Base-by-base conservation (phyloP, 148 eudicot species). In the Vaccinium macrocarpon region DNA sequence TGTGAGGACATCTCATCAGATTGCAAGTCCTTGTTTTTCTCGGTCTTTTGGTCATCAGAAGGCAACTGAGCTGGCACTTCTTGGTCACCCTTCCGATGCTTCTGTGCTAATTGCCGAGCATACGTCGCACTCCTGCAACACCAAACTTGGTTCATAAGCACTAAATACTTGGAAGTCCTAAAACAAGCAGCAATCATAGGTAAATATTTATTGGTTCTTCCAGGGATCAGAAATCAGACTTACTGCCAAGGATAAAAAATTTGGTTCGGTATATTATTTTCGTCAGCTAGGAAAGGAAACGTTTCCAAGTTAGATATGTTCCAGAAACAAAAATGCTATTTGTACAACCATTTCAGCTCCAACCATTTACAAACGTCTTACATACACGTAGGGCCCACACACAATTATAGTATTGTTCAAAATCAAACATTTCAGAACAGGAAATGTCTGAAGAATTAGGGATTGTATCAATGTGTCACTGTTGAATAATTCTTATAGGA, bases 71-170 rank as follows among this genome's bases (percentile, higher is more conserved):
- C 68, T 42, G 35, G 81, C 49, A 84, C 91, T 74, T 83, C 89
- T 50, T 42, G 74, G 21, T 76, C 87, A 48, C 78, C 90, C 86
- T 81, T 88, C 61, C 52, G 86, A 53, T 92, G 91, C 84, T 86
- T 89, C 85, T 92, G 89, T 55, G 91, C 87, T 76, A 93, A n/a
- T 86, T 94, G 96, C 88, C 97, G 86, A 76, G 87, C 90, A 87
- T 92, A 97, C 53, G 91, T 78, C 18, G 95, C 96, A 88, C 98
- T 97, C 95, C 98, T 97, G 94, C 85, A 87, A 82, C 50, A 84
- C 79, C 85, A 59, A 64, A 52, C 73, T 14, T 48, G 64, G 76
- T n/a, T 71, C 79, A 62, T 78, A 74, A 87, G 84, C 56, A 50
- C 42, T 16, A 10, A 78, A 21, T 9, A 35, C 5, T 29, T 10